A percentile compares a stretch with the other conserved stretches of the same genome.
phyloP scores from a whole-genome alignment of 768 basidiomycete species.

The Lyophyllum semitale region DNA sequence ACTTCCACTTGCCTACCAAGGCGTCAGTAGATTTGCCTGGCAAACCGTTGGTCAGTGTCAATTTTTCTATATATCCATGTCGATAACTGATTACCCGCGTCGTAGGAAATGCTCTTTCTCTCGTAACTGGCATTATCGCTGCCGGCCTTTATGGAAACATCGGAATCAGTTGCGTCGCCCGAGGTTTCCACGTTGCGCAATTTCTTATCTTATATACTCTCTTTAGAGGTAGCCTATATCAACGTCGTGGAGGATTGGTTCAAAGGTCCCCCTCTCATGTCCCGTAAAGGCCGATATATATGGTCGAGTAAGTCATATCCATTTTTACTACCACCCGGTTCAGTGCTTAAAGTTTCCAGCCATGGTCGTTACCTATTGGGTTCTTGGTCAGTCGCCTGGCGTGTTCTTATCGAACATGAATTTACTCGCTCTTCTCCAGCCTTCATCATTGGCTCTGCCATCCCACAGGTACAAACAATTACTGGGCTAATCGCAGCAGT shows the following conservation, averaged over 20 bases:
- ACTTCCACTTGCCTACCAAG: slow-evolving; percentile 48
- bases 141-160: slow-evolving; percentile 68
- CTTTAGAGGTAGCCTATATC: slow-evolving; percentile 52
- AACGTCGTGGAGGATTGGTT: slow-evolving; percentile 52
- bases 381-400: slow-evolving; percentile 28
- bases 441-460: slow-evolving; percentile 57
- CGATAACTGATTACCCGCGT: neutral
- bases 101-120: slow-evolving; percentile 45
- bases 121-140: slow-evolving; percentile 57
- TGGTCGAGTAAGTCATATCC: slow-evolving; percentile 42
- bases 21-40: slow-evolving; percentile 46
- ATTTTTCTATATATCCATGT: neutral
- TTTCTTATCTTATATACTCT: neutral
- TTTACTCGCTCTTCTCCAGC: slow-evolving; percentile 27
- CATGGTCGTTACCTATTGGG: slow-evolving; percentile 41
- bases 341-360: slow-evolving; percentile 19
- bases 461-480: slow-evolving; percentile 61
- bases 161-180: slow-evolving; percentile 46
- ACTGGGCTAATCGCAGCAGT: slow-evolving; percentile 56
- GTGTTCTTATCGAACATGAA: neutral
- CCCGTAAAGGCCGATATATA: slow-evolving; percentile 37
- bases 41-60: slow-evolving; percentile 46
- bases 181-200: neutral
- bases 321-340: slow-evolving; percentile 1
- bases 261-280: slow-evolving; percentile 51